Percentiles rank a stretch among this genome's conserved stretches.
phyloP scores from a whole-genome alignment of 805 yeast genomes.

The Wickerhamiella sergipiensis region DNA sequence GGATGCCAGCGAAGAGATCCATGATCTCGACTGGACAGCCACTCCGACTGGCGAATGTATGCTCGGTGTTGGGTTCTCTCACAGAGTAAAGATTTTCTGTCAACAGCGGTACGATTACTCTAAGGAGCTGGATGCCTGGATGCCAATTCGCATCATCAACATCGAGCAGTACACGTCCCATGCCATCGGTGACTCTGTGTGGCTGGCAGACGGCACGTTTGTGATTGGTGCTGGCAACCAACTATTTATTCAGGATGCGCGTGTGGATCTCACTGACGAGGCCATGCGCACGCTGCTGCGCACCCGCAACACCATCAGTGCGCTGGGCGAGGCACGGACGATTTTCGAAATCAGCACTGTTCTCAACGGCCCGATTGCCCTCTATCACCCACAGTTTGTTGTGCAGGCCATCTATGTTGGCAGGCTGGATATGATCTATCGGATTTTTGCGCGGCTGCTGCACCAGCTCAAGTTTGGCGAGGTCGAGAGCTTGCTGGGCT shows the following conservation, averaged over 20 bases:
- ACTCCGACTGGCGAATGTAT: constrained; percentile 53
- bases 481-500: constrained; percentile 19
- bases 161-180: constrained; percentile 62
- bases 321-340: constrained; percentile 13
- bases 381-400: constrained; percentile 82
- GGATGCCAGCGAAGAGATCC: constrained; percentile 31
- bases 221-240: constrained; percentile 87
- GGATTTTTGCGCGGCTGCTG: constrained; percentile 42
- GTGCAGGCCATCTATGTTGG: constrained; percentile 63
- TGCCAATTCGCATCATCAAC: constrained; percentile 59
- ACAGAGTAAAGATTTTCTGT: constrained; percentile 53
- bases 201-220: constrained; percentile 68
- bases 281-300: constrained; percentile 43
- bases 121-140: constrained; percentile 61
- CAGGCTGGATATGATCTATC: constrained; percentile 41
- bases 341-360: constrained; percentile 61
- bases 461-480: constrained; percentile 34
- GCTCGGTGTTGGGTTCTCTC: constrained; percentile 63
- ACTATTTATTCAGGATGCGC: constrained; percentile 64
- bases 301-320: constrained; percentile 27
- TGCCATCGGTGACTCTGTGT: constrained; percentile 73
- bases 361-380: constrained; percentile 77
- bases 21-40: constrained; percentile 82
- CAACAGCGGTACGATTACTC: constrained; percentile 85
- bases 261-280: constrained; percentile 41